Evolutionary conservation across 345 rosid genomes (phyloP).

Genomic region (Hevea brasiliensis): DNA sequence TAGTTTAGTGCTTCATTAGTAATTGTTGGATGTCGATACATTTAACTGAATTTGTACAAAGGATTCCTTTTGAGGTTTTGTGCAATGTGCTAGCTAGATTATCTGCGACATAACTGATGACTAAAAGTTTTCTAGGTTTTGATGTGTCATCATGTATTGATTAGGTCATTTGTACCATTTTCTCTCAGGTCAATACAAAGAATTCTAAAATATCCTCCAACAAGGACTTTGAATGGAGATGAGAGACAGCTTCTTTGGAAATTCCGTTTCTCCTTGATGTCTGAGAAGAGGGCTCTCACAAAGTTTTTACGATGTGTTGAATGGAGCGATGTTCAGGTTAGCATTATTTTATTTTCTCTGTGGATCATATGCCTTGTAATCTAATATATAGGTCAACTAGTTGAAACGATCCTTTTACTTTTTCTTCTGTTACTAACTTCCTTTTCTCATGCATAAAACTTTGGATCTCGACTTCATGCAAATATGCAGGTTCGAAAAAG

Average conservation of each 20-base stretch:
- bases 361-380: neutral
- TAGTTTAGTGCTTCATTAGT: conserved; percentile 1
- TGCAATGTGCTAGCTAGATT: neutral
- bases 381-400: neutral
- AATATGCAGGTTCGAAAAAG: neutral
- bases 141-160: conserved; percentile 7
- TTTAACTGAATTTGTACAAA: neutral
- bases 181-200: conserved; percentile 67
- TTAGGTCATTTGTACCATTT: neutral
- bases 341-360: conserved; percentile 19
- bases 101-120: neutral
- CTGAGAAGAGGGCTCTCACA: conserved; percentile 94
- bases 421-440: neutral
- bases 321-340: conserved; percentile 97
- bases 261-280: conserved; percentile 90
- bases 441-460: neutral
- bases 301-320: conserved; percentile 95
- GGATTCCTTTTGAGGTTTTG: neutral
- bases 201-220: conserved; percentile 88
- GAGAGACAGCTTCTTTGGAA: conserved; percentile 98
- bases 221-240: conserved; percentile 86
- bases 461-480: neutral
- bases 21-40: neutral
- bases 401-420: conserved; percentile 3
- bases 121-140: neutral